Evolutionary conservation across 805 yeast genomes (phyloP).

Genomic region (Lipomyces japonicus): DNA sequence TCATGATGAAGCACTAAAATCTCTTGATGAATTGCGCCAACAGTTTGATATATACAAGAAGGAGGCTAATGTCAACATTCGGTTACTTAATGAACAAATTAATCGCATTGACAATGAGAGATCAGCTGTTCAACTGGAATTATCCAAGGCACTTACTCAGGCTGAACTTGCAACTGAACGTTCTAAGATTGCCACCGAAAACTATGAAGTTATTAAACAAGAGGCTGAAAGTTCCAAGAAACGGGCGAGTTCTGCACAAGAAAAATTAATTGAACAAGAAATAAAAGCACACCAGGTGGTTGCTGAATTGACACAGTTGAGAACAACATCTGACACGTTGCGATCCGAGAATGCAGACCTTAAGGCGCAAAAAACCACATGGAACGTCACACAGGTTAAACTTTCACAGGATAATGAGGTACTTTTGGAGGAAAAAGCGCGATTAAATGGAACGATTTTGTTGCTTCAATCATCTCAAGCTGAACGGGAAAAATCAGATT

Average conservation of each 20-base stretch:
- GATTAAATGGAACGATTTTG: conserved; percentile 53
- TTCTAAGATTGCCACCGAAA: conserved; percentile 42
- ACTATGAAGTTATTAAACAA: conserved; percentile 41
- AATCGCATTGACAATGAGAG: conserved; percentile 42
- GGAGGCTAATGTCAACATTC: conserved; percentile 46
- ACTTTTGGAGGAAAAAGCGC: conserved; percentile 55
- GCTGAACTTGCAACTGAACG: conserved; percentile 53
- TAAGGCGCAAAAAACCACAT: not conserved
- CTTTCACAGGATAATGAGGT: conserved; percentile 46
- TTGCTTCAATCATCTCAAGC: conserved; percentile 58
- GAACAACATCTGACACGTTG: conserved; percentile 44
- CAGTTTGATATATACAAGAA: conserved; percentile 41
- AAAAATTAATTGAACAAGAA: conserved; percentile 47
- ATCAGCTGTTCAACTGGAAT: conserved; percentile 47
- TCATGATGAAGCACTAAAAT: conserved; percentile 18
- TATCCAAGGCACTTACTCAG: conserved; percentile 55
- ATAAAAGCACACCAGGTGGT: conserved; percentile 45
- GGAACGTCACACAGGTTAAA: not conserved
- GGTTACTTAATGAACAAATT: conserved; percentile 50
- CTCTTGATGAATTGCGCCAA: conserved; percentile 35
- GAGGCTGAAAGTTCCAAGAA: conserved; percentile 48
- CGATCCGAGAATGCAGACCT: conserved; percentile 46
- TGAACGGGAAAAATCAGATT: conserved; percentile 55
- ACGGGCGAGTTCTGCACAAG: conserved; percentile 43
- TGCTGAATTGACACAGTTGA: conserved; percentile 56